These are phyloP conservation scores for Vitis hybrid DNA, from an alignment of 177 flowering plant species.

Conservation along the genomic window DNA sequence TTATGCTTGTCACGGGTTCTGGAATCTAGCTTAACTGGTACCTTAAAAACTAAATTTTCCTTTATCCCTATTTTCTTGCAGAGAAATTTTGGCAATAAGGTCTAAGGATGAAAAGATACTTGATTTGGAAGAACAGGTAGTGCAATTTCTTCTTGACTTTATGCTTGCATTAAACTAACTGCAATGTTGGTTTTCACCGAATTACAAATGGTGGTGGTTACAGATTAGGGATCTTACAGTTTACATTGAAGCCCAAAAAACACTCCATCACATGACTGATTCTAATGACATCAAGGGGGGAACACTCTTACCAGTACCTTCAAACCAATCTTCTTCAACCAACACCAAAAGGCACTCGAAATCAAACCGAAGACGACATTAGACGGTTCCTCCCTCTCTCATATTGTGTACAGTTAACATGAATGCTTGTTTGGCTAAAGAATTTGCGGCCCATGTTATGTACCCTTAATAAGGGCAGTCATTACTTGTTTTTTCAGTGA, in stretches of 20 bases:
- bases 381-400: constrained; percentile 6
- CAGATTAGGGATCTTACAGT: constrained; percentile 89
- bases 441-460: too few relatives aligned
- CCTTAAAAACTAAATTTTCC: not conserved
- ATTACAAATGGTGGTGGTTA: not conserved
- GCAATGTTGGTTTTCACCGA: not conserved
- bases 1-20: not conserved
- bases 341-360: constrained; percentile 43
- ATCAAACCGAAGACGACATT: constrained; percentile 50
- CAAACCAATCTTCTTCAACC: constrained; percentile 38
- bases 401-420: too few relatives aligned
- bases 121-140: constrained; percentile 90
- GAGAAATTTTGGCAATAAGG: constrained; percentile 42
- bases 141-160: not conserved
- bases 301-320: constrained; percentile 63
- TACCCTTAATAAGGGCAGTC: too few relatives aligned
- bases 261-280: constrained; percentile 50
- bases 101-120: constrained; percentile 52
- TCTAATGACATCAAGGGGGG: constrained; percentile 71
- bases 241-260: constrained; percentile 77
- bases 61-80: constrained; percentile 13
- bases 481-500: too few relatives aligned
- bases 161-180: not conserved
- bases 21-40: not conserved
- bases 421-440: too few relatives aligned